These are phyloP conservation scores for Bimuria novae-zelandiae DNA, from an alignment of 2,329 filamentous ascomycete species.

Conservation along the genomic window DNA sequence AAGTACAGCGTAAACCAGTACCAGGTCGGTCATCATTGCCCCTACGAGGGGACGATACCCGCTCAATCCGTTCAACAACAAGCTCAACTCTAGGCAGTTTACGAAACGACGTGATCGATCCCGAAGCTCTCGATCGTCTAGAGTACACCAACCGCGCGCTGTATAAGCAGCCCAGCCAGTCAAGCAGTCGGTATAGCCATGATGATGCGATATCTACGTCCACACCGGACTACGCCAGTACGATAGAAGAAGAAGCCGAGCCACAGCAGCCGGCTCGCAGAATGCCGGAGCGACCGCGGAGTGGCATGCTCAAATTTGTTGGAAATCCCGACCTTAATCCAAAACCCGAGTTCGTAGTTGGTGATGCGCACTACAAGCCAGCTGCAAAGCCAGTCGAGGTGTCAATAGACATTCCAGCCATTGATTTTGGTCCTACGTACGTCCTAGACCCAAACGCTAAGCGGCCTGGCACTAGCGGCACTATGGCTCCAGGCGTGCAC, in stretches of 20 bases:
- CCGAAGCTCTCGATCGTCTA: slow-evolving; percentile 50
- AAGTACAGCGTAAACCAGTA: slow-evolving; percentile 46
- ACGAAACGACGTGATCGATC: slow-evolving; percentile 51
- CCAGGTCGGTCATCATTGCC: slow-evolving; percentile 48
- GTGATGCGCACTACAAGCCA: slow-evolving; percentile 51
- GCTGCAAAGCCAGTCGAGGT: slow-evolving; percentile 17
- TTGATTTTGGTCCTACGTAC: slow-evolving; percentile 86
- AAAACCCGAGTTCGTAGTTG: slow-evolving; percentile 52
- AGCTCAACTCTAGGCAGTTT: slow-evolving; percentile 52
- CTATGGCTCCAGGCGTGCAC: slow-evolving; percentile 49
- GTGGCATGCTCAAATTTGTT: slow-evolving; percentile 79
- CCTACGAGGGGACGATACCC: slow-evolving; percentile 42
- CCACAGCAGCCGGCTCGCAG: slow-evolving; percentile 47
- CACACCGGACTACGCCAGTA: slow-evolving; percentile 80
- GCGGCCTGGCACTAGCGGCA: slow-evolving; percentile 61
- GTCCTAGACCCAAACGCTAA: slow-evolving; percentile 64
- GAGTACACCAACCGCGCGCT: slow-evolving; percentile 31
- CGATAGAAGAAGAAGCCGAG: slow-evolving; percentile 45
- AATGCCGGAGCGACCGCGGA: slow-evolving; percentile 72
- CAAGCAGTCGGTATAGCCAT: slow-evolving; percentile 63
- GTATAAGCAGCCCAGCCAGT: slow-evolving; percentile 40
- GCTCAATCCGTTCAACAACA: slow-evolving; percentile 43
- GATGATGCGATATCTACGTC: slow-evolving; percentile 65
- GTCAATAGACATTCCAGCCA: slow-evolving; percentile 65
- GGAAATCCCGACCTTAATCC: slow-evolving; percentile 57